Base-by-base conservation (phyloP, 192 early-diverging fungal species). In the Coemansia sp. region DNA sequence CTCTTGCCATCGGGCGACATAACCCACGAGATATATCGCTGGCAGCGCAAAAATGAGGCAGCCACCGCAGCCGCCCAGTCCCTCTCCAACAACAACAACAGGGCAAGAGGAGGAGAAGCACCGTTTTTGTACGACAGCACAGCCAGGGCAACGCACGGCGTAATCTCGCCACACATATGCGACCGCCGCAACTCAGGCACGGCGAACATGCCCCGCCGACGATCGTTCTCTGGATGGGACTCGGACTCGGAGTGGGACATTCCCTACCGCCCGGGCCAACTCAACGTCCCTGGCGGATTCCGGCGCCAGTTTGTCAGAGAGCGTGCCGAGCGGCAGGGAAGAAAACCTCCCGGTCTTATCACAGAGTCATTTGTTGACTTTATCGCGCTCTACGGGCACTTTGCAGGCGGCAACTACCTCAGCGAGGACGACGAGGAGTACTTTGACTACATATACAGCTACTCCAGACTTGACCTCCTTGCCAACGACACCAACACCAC, bases 341-440 rank as follows among this genome's bases (percentile, higher is more conserved):
- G 84, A 19, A 67, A 67, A 13, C 83, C 66, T 50, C 91, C 89
- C 0, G 88, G 90, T 45, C 75, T 88, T 15, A 76, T 95, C 53
- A 92, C 96, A 2, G 77, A 87, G 42, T 92, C 89, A 58, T 98
- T 96, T 84, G 84, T 96, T 36, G 96, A 98, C 68, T 97, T 98
- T 70, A 84, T 98, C 53, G 89, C 89, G 27, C 84, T 98, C 48
- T 97, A 92, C 64, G 94, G 93, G 33, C 95, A 92, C 72, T 98
- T 95, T 84, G 96, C 91, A 33, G 96, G 94, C 47, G 96, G 95
- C 65, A 89, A 94, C 62, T 86, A 89, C 59, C 87, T 90, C 25
- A 89, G 90, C 54, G 91, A 92, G 55, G 88, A 90, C 55, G 91
- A 85, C 44, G 85, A 86, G 29, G 84, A 87, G 58, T 81, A 77